A percentile compares a stretch with the other conserved stretches of the same genome.
Evolutionary conservation across 176 grass and related monocot species (phyloP).

Genomic region (Tuctoria greenei): DNA sequence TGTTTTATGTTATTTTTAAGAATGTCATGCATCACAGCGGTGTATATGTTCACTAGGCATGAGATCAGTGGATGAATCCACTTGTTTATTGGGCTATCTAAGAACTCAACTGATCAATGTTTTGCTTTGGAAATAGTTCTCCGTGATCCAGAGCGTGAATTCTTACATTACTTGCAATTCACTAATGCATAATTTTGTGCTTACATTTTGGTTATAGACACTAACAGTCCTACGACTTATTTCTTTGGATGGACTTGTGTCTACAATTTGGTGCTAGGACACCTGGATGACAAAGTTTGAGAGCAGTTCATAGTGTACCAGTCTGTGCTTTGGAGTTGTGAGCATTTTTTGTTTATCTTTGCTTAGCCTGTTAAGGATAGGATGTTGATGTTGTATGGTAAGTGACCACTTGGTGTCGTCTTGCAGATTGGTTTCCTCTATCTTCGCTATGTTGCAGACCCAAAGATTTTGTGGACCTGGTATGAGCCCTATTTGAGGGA

Average conservation of each 20-base stretch:
- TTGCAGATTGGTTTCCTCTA: conserved; percentile 89
- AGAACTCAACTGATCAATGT: neutral
- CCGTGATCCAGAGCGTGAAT: neutral
- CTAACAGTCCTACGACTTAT: conserved; percentile 45
- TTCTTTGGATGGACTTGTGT: conserved; percentile 52
- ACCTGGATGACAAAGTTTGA: conserved; percentile 58
- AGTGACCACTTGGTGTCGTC: conserved; percentile 16
- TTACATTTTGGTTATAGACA: conserved; percentile 44
- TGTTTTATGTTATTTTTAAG: neutral
- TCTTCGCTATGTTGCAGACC: conserved; percentile 83
- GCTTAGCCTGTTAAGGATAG: conserved; percentile 25
- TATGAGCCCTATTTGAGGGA: conserved; percentile 93
- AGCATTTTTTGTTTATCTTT: conserved; percentile 50
- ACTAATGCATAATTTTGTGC: conserved; percentile 12
- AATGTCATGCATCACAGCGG: neutral
- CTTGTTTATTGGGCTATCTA: conserved; percentile 25
- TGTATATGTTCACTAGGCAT: neutral
- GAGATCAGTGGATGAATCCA: neutral
- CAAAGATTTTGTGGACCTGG: conserved; percentile 88
- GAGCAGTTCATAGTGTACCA: conserved; percentile 57
- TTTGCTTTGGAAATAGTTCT: conserved; percentile 1
- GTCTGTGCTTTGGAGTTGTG: conserved; percentile 67
- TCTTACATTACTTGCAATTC: conserved; percentile 8
- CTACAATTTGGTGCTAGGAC: conserved; percentile 52
- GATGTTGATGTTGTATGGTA: neutral